These are phyloP conservation scores for Dipodascopsis uninucleata DNA, from an alignment of 805 yeast genomes.

Conservation along the genomic window DNA sequence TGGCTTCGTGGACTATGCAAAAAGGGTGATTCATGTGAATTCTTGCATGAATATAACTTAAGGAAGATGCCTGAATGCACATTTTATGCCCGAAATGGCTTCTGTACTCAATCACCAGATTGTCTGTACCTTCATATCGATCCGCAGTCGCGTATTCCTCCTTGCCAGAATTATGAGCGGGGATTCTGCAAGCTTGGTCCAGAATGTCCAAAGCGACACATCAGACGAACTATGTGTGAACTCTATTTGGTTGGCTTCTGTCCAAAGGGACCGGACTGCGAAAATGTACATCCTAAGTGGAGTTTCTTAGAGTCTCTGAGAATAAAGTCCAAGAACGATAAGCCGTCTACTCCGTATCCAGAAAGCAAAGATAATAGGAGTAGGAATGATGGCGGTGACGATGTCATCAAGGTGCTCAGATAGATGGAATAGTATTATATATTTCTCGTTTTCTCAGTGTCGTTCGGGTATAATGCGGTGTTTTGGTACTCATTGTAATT, in stretches of 20 bases:
- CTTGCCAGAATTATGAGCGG: constrained; percentile 73
- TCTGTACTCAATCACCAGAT: constrained; percentile 87
- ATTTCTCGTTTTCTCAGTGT: too few species aligned
- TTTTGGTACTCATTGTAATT: too few species aligned
- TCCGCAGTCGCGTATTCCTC: constrained; percentile 83
- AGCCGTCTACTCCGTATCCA: not conserved
- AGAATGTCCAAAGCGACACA: constrained; percentile 74
- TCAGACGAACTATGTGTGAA: constrained; percentile 71
- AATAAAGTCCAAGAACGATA: constrained; percentile 14
- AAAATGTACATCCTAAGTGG: constrained; percentile 79
- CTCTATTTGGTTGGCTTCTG: constrained; percentile 86
- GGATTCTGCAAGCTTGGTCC: constrained; percentile 96
- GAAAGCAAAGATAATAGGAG: not conserved
- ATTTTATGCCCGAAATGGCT: constrained; percentile 53
- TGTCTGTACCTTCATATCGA: constrained; percentile 90
- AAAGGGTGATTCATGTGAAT: constrained; percentile 95
- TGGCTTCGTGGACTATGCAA: constrained; percentile 97
- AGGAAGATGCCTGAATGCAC: constrained; percentile 96
- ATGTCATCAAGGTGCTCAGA: constrained; percentile 20
- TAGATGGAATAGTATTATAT: too few species aligned
- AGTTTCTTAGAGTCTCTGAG: constrained; percentile 14
- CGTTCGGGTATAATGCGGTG: too few species aligned
- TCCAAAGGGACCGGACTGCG: constrained; percentile 78
- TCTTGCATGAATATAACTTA: constrained; percentile 88
- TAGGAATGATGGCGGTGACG: constrained; percentile 9